Percentiles rank a stretch among this genome's conserved stretches.
Evolutionary conservation across 2,329 filamentous ascomycete species (phyloP).

Genomic region (Alternaria triticimaculans): DNA sequence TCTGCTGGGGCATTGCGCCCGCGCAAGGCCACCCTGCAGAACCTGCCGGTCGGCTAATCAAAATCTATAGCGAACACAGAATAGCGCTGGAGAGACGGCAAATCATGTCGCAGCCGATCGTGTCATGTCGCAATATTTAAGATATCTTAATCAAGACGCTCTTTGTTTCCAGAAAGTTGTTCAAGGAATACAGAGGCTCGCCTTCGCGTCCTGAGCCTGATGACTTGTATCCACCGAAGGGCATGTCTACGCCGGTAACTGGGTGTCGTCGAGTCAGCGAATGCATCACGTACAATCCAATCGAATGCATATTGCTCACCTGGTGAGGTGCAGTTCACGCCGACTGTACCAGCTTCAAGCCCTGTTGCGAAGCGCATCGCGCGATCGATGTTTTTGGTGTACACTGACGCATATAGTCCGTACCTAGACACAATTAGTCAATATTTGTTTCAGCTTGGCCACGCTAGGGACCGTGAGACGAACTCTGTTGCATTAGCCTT

Average conservation of each 20-base stretch:
- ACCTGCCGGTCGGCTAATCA: constrained; percentile 22
- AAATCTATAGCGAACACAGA: constrained; percentile 8
- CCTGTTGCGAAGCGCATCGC: constrained; percentile 50
- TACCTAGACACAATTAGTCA: constrained; percentile 54
- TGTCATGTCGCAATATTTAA: constrained; percentile 14
- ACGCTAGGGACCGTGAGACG: constrained; percentile 2
- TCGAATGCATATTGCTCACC: constrained; percentile 11
- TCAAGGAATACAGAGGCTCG: constrained; percentile 35
- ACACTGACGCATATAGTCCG: constrained; percentile 83
- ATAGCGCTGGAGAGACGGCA: constrained; percentile 9
- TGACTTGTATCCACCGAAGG: constrained; percentile 52
- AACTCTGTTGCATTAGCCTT: constrained; percentile 80
- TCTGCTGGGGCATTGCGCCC: constrained; percentile 9
- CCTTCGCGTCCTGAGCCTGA: constrained; percentile 47
- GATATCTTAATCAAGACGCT: constrained; percentile 40
- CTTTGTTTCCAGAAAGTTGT: constrained; percentile 48
- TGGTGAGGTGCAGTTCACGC: constrained; percentile 50
- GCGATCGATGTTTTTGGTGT: constrained; percentile 62
- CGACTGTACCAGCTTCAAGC: constrained; percentile 50
- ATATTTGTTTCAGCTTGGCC: background rate
- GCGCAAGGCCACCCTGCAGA: constrained; percentile 18
- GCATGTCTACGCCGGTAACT: constrained; percentile 41
- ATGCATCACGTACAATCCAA: background rate
- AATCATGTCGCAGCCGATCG: constrained; percentile 3
- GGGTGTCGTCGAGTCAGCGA: background rate